Conservation (phyloP, 768 basidiomycete species). For the Paxillus ammoniavirescens region DNA sequence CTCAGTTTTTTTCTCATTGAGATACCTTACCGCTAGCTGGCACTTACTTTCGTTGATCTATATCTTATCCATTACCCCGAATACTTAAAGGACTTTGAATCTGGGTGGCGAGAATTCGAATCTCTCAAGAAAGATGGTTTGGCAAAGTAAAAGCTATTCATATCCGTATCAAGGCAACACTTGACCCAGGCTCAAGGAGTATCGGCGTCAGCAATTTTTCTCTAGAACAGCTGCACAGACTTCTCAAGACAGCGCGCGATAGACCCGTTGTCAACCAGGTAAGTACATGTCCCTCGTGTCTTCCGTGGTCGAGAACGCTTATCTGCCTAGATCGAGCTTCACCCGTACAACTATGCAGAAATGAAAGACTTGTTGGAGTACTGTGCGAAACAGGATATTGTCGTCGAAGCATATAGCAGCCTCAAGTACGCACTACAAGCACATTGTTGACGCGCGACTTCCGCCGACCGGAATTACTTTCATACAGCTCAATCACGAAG, state of each 20-base stretch:
- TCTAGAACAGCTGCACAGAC: conserved; percentile 46
- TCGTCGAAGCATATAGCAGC: conserved; percentile 64
- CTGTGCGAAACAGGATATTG: conserved; percentile 55
- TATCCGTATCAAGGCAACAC: background rate
- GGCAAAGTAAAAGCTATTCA: conserved; percentile 16
- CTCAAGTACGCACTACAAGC: conserved; percentile 47
- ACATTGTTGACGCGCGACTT: conserved; percentile 26
- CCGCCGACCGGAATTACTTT: conserved; percentile 1
- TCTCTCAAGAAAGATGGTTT: conserved; percentile 44
- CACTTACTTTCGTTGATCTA: conserved; percentile 58
- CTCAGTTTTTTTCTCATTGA: background rate
- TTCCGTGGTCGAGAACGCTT: background rate
- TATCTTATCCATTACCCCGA: conserved; percentile 65
- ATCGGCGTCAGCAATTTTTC: conserved; percentile 74
- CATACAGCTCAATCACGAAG: conserved; percentile 52
- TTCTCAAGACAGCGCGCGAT: conserved; percentile 50
- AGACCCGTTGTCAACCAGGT: conserved; percentile 76
- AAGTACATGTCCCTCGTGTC: background rate
- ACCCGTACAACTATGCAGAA: conserved; percentile 69
- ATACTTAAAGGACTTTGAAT: conserved; percentile 33
- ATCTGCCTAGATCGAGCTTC: conserved; percentile 52
- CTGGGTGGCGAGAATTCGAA: conserved; percentile 57
- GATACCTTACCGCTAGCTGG: conserved; percentile 43
- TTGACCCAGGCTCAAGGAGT: conserved; percentile 40
- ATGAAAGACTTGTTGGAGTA: conserved; percentile 55